These are phyloP conservation scores for Cladosporium halotolerans DNA, from an alignment of 2,329 filamentous ascomycete species.

Conservation along the genomic window DNA sequence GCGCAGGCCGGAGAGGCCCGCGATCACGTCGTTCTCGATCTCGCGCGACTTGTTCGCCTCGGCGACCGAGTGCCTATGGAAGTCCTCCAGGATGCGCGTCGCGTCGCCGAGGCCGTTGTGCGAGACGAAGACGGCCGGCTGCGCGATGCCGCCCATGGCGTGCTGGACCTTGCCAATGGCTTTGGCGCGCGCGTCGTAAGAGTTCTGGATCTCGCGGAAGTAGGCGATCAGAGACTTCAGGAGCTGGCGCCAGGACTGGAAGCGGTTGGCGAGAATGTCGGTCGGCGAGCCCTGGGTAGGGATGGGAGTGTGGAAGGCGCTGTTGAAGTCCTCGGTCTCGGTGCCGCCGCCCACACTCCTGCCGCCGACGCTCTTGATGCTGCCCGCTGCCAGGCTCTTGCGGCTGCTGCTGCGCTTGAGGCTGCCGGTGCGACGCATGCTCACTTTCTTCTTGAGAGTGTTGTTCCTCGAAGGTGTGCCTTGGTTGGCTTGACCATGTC, in stretches of 20 bases:
- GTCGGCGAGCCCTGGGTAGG: conserved; percentile 84
- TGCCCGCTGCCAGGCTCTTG: conserved; percentile 75
- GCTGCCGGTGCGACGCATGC: conserved; percentile 66
- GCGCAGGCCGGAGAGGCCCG: conserved; percentile 75
- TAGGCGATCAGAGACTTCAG: conserved; percentile 91
- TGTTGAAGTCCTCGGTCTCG: conserved; percentile 67
- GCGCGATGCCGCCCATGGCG: conserved; percentile 70
- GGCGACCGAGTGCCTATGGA: conserved; percentile 71
- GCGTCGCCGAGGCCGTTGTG: conserved; percentile 86
- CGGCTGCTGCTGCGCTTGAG: conserved; percentile 74
- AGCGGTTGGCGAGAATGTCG: conserved; percentile 77
- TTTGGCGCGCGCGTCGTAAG: conserved; percentile 82
- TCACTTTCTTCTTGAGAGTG: conserved; percentile 84
- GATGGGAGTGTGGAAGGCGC: conserved; percentile 82
- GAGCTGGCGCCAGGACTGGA: conserved; percentile 93
- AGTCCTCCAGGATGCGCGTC: conserved; percentile 69
- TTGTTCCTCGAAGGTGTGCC: conserved; percentile 54
- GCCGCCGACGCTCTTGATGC: conserved; percentile 67
- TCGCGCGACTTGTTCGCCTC: conserved; percentile 86
- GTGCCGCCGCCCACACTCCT: conserved; percentile 60
- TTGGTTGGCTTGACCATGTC: conserved; percentile 6
- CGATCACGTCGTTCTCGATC: conserved; percentile 85
- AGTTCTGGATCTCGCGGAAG: conserved; percentile 83
- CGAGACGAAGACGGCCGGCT: conserved; percentile 68
- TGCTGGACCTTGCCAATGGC: conserved; percentile 75